phyloP scores from a whole-genome alignment of 371 early-diverging fungal genomes.

The Cokeromyces recurvatus region DNA sequence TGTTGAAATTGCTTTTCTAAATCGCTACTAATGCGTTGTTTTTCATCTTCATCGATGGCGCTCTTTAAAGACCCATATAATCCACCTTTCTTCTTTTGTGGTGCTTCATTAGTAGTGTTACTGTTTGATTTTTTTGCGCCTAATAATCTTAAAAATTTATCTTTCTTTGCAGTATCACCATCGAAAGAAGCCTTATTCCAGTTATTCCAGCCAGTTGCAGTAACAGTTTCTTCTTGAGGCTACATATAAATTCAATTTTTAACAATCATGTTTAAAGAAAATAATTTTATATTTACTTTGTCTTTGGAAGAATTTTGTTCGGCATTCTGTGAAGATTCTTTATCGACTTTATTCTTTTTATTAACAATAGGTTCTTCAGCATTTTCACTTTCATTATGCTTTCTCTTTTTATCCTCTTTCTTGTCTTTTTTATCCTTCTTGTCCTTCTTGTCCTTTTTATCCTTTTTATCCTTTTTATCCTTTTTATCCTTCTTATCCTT shows the following conservation, averaged over 20 bases:
- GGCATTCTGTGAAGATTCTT: no score
- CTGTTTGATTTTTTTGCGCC: conserved; percentile 36
- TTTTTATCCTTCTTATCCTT: no score
- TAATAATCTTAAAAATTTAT: conserved; percentile 44
- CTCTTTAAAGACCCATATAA: conserved; percentile 38
- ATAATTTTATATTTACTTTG: no score
- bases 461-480: conserved; percentile 4
- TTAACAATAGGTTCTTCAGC: conserved; percentile 14
- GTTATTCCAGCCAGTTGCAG: conserved; percentile 39
- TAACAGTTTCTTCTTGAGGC: not conserved
- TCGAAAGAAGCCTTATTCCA: conserved; percentile 47
- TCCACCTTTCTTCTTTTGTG: conserved; percentile 31
- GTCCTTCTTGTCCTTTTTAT: conserved; percentile 4
- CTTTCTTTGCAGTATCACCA: conserved; percentile 39
- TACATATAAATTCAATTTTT: no score
- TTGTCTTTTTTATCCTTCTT: no score
- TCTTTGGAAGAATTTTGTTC: no score
- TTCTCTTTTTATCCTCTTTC: conserved; percentile 12
- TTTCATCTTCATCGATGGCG: conserved; percentile 44
- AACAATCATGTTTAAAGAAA: no score
- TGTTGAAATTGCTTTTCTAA: conserved; percentile 43
- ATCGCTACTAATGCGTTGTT: conserved; percentile 27
- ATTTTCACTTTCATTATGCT: conserved; percentile 16
- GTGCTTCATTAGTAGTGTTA: conserved; percentile 1
- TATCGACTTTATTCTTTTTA: conserved; percentile 1